Percentiles rank a stretch among this genome's conserved stretches.
Conservation (phyloP, 805 yeast genomes). For the Candida succiphila region DNA sequence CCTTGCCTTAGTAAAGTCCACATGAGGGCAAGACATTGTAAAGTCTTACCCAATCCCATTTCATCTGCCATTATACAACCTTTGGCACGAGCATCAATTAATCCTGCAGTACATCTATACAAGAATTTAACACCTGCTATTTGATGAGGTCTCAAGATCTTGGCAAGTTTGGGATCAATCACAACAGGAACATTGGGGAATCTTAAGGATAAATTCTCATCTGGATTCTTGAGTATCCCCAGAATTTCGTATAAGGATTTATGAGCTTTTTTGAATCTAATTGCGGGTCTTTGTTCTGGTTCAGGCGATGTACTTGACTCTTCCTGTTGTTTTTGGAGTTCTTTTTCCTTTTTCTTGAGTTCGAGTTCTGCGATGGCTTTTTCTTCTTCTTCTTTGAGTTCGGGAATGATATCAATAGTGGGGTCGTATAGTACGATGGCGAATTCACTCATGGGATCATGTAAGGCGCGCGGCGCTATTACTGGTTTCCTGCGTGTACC, state of each 20-base stretch:
- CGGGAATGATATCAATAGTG: slow-evolving; percentile 57
- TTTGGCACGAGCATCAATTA: slow-evolving; percentile 71
- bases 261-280: slow-evolving; percentile 35
- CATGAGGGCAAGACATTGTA: slow-evolving; percentile 81
- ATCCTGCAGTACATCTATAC: slow-evolving; percentile 84
- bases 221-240: slow-evolving; percentile 51
- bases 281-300: slow-evolving; percentile 12
- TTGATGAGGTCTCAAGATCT: slow-evolving; percentile 89
- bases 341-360: slow-evolving; percentile 16
- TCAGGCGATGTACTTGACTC: slow-evolving; percentile 14
- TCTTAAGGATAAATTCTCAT: slow-evolving; percentile 33
- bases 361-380: slow-evolving; percentile 13
- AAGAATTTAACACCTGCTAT: slow-evolving; percentile 90
- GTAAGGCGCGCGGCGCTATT: slow-evolving; percentile 83
- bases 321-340: slow-evolving; percentile 13
- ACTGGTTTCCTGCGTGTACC: slow-evolving; percentile 68
- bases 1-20: slow-evolving; percentile 90
- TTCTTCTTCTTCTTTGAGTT: slow-evolving; percentile 18
- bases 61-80: slow-evolving; percentile 99
- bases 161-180: slow-evolving; percentile 80
- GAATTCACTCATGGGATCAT: slow-evolving; percentile 87
- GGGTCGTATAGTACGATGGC: slow-evolving; percentile 96
- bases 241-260: slow-evolving; percentile 71
- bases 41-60: slow-evolving; percentile 90
- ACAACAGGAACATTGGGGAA: slow-evolving; percentile 92